Evolutionary conservation across 225 moss, liverwort and hornwort genomes (phyloP), one percentile per base, ranked within the genome.

Genomic region (Polytrichum formosum): DNA sequence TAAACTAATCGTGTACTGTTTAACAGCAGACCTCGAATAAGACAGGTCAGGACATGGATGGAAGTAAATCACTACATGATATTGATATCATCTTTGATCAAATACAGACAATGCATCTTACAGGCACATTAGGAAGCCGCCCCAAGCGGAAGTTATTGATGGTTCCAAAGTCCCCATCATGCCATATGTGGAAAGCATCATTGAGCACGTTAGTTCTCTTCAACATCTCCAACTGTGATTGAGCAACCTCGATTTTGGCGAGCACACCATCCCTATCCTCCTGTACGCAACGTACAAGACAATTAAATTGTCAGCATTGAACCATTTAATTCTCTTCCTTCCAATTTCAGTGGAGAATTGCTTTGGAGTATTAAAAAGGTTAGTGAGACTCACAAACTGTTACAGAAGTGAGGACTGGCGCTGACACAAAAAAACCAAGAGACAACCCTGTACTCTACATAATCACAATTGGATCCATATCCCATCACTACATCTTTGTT

Each of bases 171-270:
- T 98, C 98, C 65, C 98, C 98, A 85, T 98, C 98, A 80, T 98
- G 98, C 98, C 98, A 98, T 70, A 98, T 98, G 74, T 92, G 91
- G 64, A 98, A 98, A 16, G 98, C 98, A 86, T 98, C 98, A 78
- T 94, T 94, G 19, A 98, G 98, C 67, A 98, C 98, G 77, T 98
- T 98, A 18, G 94, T 94, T 71, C 92, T 91, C 81, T 98, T 98
- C 58, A 98, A 81, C 77, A 94, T 87, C 72, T 98, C 98, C 56
- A 98, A 75, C 77, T 98, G 98, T 56, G 94, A 85, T 62, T 92
- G 90, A 54, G 91, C 94, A 73, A 98, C 87, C 81, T 98, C 98
- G 72, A 98, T 94, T 79, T 92, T 92, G 61, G 98, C 91, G 70
- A 98, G 33, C 62, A 98, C 91, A 58, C 85, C 90, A 82, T 98